Conservation (phyloP, 192 early-diverging fungal species). For the Backusella luteola region DNA sequence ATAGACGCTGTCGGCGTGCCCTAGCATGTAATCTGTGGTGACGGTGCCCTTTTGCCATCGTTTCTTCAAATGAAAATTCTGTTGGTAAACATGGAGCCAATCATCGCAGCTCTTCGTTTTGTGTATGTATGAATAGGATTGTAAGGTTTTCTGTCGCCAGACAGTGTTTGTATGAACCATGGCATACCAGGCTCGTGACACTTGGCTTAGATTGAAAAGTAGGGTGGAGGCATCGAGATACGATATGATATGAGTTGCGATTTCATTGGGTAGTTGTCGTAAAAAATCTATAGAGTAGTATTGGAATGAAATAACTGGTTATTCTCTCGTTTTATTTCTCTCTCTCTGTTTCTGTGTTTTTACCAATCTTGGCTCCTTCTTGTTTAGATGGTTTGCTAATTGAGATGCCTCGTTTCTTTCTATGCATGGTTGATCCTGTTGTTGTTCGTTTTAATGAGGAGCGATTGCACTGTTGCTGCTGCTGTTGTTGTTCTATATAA, state of each 20-base stretch:
- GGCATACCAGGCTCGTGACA: not conserved
- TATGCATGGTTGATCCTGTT: not conserved
- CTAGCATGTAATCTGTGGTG: conserved; percentile 55
- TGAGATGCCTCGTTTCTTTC: not conserved
- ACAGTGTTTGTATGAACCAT: not conserved
- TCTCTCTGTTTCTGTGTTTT: not conserved
- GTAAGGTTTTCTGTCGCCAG: not conserved
- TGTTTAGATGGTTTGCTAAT: not conserved
- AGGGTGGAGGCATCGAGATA: not conserved
- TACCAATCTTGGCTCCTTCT: not conserved
- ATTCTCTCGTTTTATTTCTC: not conserved
- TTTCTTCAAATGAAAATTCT: conserved; percentile 61
- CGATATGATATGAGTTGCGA: not conserved
- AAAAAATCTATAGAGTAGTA: not conserved
- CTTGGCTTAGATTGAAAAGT: not conserved
- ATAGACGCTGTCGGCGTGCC: conserved; percentile 87
- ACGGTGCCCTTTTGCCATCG: conserved; percentile 55
- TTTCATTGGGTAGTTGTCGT: not conserved
- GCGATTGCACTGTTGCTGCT: not conserved
- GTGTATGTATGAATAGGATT: not conserved
- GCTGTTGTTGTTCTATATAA: not conserved
- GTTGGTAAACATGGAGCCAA: conserved; percentile 72
- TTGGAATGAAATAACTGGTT: not conserved
- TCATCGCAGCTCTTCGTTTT: not conserved
- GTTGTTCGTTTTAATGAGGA: not conserved